Conservation (phyloP, 805 yeast species). For the Saitoella complicata region DNA sequence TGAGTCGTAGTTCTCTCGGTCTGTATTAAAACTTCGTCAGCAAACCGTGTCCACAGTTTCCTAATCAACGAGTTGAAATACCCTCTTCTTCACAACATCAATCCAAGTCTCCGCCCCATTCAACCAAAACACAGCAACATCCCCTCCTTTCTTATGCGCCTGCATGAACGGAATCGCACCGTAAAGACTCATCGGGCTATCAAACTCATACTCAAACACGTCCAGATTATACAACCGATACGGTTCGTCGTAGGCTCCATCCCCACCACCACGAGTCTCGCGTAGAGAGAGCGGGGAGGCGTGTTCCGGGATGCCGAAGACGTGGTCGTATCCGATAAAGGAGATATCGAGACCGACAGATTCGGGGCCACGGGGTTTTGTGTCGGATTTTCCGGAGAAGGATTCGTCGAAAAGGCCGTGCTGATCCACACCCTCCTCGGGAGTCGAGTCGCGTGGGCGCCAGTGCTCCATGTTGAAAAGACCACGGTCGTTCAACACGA, state of each 20-base stretch:
- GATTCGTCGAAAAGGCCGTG: constrained; percentile 55
- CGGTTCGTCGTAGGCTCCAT: constrained; percentile 37
- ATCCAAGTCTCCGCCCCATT: constrained; percentile 87
- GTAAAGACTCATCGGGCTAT: constrained; percentile 79
- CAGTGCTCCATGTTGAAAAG: constrained; percentile 74
- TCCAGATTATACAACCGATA: constrained; percentile 86
- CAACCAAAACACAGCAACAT: constrained; percentile 78
- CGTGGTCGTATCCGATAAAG: constrained; percentile 42
- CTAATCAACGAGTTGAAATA: background rate
- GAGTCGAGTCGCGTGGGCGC: constrained; percentile 24
- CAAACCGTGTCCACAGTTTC: background rate
- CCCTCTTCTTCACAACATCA: constrained; percentile 34
- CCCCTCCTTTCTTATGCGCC: constrained; percentile 39
- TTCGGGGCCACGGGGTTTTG: constrained; percentile 73
- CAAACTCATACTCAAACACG: constrained; percentile 79
- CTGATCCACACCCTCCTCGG: constrained; percentile 24
- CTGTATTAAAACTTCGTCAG: constrained; percentile 1
- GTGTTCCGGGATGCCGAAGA: constrained; percentile 95
- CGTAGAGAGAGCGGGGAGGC: constrained; percentile 63
- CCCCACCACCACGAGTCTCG: constrained; percentile 35
- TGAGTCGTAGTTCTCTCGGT: constrained; percentile 19
- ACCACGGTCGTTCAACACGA: constrained; percentile 50
- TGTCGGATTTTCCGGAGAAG: constrained; percentile 54
- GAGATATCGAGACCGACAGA: constrained; percentile 66
- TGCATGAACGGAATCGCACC: constrained; percentile 85